Base-by-base conservation (phyloP, 2,329 filamentous ascomycete genomes). In the Clonostachys solani region DNA sequence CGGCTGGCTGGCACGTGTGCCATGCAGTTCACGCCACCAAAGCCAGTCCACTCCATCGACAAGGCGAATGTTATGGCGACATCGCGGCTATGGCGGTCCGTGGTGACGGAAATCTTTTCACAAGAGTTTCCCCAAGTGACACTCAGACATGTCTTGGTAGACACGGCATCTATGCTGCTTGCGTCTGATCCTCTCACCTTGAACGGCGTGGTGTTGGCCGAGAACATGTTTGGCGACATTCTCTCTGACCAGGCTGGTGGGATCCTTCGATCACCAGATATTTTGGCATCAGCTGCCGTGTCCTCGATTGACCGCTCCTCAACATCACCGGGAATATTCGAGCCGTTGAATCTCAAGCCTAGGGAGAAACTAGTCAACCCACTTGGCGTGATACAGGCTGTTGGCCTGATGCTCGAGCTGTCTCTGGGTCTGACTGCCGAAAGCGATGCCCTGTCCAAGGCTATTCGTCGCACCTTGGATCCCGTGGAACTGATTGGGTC, bases 1-100 rank as follows among this genome's bases (percentile, higher is more conserved):
- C 72, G 85, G 43, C 72, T 89, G 33, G 86, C 83, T 4, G 86
- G 77, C 5, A 75, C 80, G 62, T 71, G 89, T 36, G 86, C 86
- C 5, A 72, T 84, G 52, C 46, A 50, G 5, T 50, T 35, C 10
- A 49, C 78, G 56, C 84, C 84, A 1, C 83, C 83, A 5, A 68
- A 76, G 9, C 79, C 81, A 16, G 50, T 60, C 15, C 49, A 52
- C 17, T 55, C 53, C 1, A 40, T 56, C 12, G 58, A 60, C 45
- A 60, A 60, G 40, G 50, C 50, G 15, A 60, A 60, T 37, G 57
- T 57, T 12, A 52, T 60, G 49, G 54, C 58, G 3, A 50, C 52
- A 9, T 52, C 50, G 3, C 49, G 52, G 10, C 34, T 60, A 13
- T 60, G 58, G 58, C 47, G 56, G 33, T 46, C 47, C 13, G 50